These are phyloP conservation scores for Suhomyces taliae DNA, from an alignment of 1,139 yeast genomes.

Conservation along the genomic window DNA sequence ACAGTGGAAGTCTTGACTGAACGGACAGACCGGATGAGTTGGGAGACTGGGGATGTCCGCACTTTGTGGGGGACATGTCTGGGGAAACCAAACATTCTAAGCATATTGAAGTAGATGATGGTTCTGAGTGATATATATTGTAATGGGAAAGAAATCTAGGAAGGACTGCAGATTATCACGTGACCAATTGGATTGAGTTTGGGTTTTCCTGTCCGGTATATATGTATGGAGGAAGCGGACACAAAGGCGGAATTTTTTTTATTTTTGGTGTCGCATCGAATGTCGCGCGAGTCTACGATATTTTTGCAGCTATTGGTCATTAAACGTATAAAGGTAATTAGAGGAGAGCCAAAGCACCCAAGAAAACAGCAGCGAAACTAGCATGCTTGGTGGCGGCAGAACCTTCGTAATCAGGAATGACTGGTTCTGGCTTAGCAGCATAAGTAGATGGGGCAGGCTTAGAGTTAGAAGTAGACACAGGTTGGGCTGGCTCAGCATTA, in stretches of 20 bases:
- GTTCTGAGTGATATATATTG: too few species aligned
- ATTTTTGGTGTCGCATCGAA: neutral
- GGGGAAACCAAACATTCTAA: too few species aligned
- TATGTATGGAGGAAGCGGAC: neutral
- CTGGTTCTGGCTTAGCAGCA: conserved; percentile 1
- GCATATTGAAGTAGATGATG: too few species aligned
- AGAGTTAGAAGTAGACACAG: conserved; percentile 1
- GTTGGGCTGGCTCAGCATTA: conserved; percentile 7
- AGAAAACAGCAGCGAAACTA: conserved; percentile 16
- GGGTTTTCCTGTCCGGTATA: neutral
- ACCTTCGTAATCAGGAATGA: conserved; percentile 8
- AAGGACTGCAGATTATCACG: too few species aligned
- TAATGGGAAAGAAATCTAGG: too few species aligned
- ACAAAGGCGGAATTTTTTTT: too few species aligned
- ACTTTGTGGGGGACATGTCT: too few species aligned
- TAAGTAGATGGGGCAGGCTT: conserved; percentile 3
- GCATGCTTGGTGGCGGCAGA: conserved; percentile 13
- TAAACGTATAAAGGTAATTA: conserved; percentile 5
- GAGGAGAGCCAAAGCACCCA: conserved; percentile 18
- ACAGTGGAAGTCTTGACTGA: conserved; percentile 64
- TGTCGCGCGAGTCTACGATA: conserved; percentile 1
- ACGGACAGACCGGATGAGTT: neutral
- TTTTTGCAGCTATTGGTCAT: conserved; percentile 3
- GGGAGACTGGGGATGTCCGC: neutral
- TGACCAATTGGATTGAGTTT: too few species aligned